These are phyloP conservation scores for Fennellomyces sp. DNA, from an alignment of 371 early-diverging fungal species.

Conservation along the genomic window DNA sequence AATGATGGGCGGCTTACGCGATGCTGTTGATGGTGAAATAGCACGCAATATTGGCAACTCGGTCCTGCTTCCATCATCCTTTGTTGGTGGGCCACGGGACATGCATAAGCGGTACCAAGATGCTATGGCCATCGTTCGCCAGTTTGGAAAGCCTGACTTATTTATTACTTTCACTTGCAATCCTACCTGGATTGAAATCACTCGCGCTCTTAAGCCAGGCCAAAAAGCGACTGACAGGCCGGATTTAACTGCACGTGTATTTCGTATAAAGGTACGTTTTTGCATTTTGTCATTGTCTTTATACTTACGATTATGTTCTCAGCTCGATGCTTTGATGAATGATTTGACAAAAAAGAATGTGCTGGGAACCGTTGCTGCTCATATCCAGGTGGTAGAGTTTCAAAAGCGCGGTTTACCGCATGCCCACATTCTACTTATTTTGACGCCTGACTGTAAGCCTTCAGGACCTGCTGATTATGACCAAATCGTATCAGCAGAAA, in stretches of 20 bases:
- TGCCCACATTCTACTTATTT: conserved; percentile 33
- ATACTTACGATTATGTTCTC: no score
- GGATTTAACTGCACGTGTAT: neutral
- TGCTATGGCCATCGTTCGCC: neutral
- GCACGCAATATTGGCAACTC: no score
- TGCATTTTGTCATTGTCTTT: no score
- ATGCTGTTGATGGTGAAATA: no score
- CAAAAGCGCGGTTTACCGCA: conserved; percentile 36
- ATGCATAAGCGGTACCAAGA: neutral
- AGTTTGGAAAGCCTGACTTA: neutral
- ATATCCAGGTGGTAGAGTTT: conserved; percentile 3
- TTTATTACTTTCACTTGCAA: neutral
- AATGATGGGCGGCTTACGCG: no score
- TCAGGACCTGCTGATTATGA: conserved; percentile 25
- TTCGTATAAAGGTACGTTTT: neutral
- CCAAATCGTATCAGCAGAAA: conserved; percentile 29
- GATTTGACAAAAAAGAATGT: neutral
- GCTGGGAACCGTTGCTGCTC: neutral
- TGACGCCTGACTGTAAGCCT: conserved; percentile 14
- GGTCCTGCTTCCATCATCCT: no score
- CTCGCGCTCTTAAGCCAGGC: neutral
- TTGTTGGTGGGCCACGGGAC: neutral
- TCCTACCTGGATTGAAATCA: neutral
- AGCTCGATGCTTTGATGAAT: no score
- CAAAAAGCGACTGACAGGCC: neutral